Evolutionary conservation across 2,329 filamentous ascomycete species (phyloP).

Genomic region (Fusarium phyllophilum): DNA sequence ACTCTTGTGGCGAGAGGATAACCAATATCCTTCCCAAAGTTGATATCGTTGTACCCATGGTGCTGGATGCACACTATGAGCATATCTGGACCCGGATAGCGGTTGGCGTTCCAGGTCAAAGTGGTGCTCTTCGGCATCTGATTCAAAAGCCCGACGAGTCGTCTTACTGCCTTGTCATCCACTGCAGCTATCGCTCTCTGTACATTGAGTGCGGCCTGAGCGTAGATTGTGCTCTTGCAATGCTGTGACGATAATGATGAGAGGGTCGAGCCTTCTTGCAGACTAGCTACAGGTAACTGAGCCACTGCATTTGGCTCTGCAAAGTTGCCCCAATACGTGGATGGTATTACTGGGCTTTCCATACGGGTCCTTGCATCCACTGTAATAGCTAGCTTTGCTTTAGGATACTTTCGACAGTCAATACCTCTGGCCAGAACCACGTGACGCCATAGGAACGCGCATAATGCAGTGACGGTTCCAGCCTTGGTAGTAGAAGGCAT

Average conservation of each 20-base stretch:
- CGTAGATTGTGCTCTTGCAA: background rate
- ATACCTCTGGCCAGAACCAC: background rate
- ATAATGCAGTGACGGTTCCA: background rate
- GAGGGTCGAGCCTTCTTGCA: background rate
- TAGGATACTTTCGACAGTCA: background rate
- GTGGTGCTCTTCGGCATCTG: background rate
- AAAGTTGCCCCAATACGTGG: background rate
- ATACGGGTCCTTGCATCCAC: background rate
- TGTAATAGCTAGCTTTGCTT: background rate
- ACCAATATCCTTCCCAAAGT: background rate
- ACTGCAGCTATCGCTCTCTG: background rate
- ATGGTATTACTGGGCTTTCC: background rate
- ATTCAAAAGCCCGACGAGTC: background rate
- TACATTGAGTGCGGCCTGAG: background rate
- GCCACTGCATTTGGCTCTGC: background rate
- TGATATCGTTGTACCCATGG: background rate
- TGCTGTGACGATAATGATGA: background rate
- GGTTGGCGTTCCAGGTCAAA: background rate
- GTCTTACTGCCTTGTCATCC: background rate
- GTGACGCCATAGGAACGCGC: background rate
- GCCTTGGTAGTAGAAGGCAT: background rate
- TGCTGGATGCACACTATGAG: background rate
- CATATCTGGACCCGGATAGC: background rate
- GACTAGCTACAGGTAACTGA: background rate
- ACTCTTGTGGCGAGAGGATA: background rate